Evolutionary conservation across 352 stramenopile genomes (phyloP), one percentile per base, ranked within the genome.

Genomic region (Globisporangium viniferum): DNA sequence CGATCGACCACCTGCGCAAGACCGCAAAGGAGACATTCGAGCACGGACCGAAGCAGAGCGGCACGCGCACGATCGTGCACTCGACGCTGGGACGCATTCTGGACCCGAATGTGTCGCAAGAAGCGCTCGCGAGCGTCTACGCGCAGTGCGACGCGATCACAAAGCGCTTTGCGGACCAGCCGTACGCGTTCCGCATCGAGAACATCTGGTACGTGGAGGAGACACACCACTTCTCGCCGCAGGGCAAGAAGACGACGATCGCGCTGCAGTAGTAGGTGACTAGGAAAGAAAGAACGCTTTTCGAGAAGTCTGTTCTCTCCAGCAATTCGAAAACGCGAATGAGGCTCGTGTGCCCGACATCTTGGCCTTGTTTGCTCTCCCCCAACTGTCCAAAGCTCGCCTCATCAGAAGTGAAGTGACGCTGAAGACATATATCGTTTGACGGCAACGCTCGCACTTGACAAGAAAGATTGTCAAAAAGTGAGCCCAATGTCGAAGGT

Each of bases 201-300:
- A 76, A 83, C 24, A 71, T 93, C 15, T 93, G 85, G 85, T 88
- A 83, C 48, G 79, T 91, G 6, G 80, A 91, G 61, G 85, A 93
- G 66, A 88, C 81, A 12, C 83, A 91, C 31, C 68, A 88, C 36
- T 79, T 86, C 63, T 91, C 81, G 31, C 79, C 81, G 1, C 71
- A 78, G 56, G 82, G 82, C 1, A 68, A 73, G 51, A 86, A 76
- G 59, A 87, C 80, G 0, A 68, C 75, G 41, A 69, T 89, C 60
- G 70, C 70, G 22, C 73, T 91, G 3, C 63, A 68, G 54, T 33
- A 33, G 31, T 24, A 24, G 24, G 24, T 33, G 31, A 5, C 31
- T 68, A 31, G 62, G 8, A 46, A 35, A 29, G 9, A 56, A 4
- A 64, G 15, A 46, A 46, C 9, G 5, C 24, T 22, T 39, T 15